Percentiles rank a stretch among this genome's conserved stretches.
Conservation (phyloP, 768 basidiomycete species). For the Leccinum variicolor region DNA sequence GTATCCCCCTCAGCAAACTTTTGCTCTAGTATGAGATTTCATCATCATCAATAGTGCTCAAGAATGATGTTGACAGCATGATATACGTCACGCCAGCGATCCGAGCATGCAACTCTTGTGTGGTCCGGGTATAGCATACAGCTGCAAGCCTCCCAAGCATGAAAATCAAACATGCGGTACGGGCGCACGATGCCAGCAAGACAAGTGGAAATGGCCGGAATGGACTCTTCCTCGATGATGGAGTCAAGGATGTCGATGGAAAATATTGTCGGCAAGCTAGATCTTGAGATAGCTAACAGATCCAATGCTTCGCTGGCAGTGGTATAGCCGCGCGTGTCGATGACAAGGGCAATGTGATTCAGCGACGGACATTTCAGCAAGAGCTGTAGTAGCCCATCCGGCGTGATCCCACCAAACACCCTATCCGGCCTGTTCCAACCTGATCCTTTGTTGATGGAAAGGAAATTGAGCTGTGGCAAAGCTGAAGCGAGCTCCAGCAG, state of each 20-base stretch:
- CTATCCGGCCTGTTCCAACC: not conserved
- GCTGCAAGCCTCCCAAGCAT: not conserved
- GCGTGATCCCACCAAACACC: not conserved
- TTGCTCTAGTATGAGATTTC: not conserved
- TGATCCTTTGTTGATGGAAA: not conserved
- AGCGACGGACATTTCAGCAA: not conserved
- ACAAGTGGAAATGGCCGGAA: not conserved
- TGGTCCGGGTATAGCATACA: not conserved
- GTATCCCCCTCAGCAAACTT: not conserved
- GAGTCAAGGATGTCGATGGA: not conserved
- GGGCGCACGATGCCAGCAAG: not conserved
- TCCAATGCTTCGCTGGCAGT: not conserved
- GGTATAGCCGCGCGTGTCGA: not conserved
- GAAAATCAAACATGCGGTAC: not conserved
- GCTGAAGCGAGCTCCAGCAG: not conserved
- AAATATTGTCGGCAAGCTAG: not conserved
- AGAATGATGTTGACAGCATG: not conserved
- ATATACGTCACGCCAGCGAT: too few species aligned
- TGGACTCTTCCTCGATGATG: not conserved
- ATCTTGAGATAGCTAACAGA: not conserved
- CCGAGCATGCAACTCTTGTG: not conserved
- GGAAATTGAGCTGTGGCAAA: not conserved
- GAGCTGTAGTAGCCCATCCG: not conserved
- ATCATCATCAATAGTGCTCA: not conserved
- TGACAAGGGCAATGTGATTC: not conserved